These are phyloP conservation scores for Entomortierella beljakovae DNA, from an alignment of 192 early-diverging fungal species.

Conservation along the genomic window DNA sequence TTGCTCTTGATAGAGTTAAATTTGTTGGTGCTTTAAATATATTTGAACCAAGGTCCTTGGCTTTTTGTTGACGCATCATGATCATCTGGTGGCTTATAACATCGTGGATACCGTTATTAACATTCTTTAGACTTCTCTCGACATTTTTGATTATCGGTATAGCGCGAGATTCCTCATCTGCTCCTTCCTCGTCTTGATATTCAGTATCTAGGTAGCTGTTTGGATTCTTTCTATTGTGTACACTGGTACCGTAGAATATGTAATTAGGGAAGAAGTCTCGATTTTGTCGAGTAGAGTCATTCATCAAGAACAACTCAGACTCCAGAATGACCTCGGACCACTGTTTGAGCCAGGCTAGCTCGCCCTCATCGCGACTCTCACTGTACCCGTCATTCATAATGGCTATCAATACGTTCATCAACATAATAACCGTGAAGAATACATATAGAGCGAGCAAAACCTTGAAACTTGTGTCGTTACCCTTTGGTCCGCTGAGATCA, in stretches of 20 bases:
- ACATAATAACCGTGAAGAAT: constrained; percentile 20
- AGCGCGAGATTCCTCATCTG: no score
- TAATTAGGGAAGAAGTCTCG: background rate
- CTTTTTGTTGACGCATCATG: no score
- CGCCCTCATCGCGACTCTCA: background rate
- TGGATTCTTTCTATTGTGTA: no score
- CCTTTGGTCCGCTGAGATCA: background rate
- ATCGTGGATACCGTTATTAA: no score
- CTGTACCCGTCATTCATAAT: constrained; percentile 1
- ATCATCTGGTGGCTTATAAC: no score
- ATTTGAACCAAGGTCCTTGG: no score
- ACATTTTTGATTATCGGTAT: no score
- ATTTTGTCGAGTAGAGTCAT: background rate
- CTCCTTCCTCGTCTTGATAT: no score
- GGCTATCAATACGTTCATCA: constrained; percentile 22
- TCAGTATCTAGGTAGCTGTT: no score
- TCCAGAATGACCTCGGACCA: background rate
- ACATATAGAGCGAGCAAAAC: constrained; percentile 19
- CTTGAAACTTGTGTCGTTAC: background rate
- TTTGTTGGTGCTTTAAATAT: no score
- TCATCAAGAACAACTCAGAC: background rate
- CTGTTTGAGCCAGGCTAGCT: constrained; percentile 1
- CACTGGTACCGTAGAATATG: background rate
- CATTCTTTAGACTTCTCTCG: no score
- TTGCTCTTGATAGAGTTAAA: no score